These are phyloP conservation scores for Diplocarpon mali DNA, from an alignment of 2,329 filamentous ascomycete species.

Conservation along the genomic window DNA sequence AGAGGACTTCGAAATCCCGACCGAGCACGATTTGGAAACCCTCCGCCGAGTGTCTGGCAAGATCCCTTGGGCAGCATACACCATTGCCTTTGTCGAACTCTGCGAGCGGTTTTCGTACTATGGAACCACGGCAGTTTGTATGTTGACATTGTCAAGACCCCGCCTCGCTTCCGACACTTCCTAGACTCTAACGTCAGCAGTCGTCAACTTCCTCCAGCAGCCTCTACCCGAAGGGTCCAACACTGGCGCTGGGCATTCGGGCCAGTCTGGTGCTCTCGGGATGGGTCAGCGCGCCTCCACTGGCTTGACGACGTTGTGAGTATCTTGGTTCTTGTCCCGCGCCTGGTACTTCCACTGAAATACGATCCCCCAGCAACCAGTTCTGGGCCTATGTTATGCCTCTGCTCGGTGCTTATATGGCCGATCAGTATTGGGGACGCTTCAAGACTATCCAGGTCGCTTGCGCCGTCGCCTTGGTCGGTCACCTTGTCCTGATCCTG, in stretches of 20 bases:
- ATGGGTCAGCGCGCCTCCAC: slow-evolving; percentile 39
- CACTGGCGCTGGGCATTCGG: slow-evolving; percentile 32
- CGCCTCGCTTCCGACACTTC: background rate
- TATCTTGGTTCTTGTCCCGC: slow-evolving; percentile 27
- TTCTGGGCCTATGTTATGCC: slow-evolving; percentile 33
- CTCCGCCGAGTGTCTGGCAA: slow-evolving; percentile 20
- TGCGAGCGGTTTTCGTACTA: slow-evolving; percentile 57
- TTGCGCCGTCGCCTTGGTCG: slow-evolving; percentile 35
- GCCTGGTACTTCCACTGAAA: background rate
- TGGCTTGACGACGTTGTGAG: slow-evolving; percentile 33
- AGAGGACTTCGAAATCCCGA: slow-evolving; percentile 11
- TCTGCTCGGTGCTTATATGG: slow-evolving; percentile 42
- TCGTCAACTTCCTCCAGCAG: slow-evolving; percentile 39
- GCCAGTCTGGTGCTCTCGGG: slow-evolving; percentile 31
- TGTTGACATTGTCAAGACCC: slow-evolving; percentile 20
- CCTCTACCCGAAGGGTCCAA: slow-evolving; percentile 32
- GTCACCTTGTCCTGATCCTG: slow-evolving; percentile 42
- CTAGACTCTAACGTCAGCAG: slow-evolving; percentile 11
- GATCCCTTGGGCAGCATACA: slow-evolving; percentile 27
- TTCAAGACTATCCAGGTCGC: slow-evolving; percentile 49
- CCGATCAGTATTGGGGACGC: slow-evolving; percentile 45
- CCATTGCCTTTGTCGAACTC: slow-evolving; percentile 51
- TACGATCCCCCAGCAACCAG: slow-evolving; percentile 9
- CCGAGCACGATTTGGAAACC: slow-evolving; percentile 19
- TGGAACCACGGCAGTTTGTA: slow-evolving; percentile 51